Conservation (phyloP, 768 basidiomycete species). For the Suillus sp. region DNA sequence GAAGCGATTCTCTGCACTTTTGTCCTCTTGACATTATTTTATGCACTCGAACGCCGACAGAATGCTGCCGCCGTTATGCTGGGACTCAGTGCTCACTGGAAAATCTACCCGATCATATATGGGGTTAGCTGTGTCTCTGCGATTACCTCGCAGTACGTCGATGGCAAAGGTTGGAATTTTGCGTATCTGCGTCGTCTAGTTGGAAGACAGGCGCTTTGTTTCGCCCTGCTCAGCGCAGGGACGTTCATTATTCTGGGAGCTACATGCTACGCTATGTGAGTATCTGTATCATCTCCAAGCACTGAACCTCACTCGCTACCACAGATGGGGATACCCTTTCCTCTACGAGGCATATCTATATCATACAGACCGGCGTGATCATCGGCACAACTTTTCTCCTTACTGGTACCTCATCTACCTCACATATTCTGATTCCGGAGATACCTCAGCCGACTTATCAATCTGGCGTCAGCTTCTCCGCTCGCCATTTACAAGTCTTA, state of each 20-base stretch:
- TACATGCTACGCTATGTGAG: conserved; percentile 77
- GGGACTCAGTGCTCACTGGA: conserved; percentile 91
- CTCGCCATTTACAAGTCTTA: conserved; percentile 80
- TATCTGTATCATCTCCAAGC: conserved; percentile 20
- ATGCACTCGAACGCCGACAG: conserved; percentile 60
- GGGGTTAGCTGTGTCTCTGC: conserved; percentile 65
- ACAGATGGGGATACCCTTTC: conserved; percentile 94
- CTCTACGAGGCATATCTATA: conserved; percentile 92
- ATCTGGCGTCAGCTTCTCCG: conserved; percentile 50
- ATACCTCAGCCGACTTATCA: conserved; percentile 23
- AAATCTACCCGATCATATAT: conserved; percentile 95
- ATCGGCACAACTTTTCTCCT: conserved; percentile 97
- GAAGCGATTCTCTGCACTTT: conserved; percentile 84
- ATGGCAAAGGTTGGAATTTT: conserved; percentile 24
- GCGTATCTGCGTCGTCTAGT: conserved; percentile 43
- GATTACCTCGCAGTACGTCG: conserved; percentile 27
- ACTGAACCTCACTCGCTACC: conserved; percentile 7
- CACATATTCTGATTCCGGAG: conserved; percentile 57
- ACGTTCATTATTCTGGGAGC: conserved; percentile 67
- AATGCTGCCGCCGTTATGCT: conserved; percentile 67
- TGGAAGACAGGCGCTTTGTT: conserved; percentile 58
- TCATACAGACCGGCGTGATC: conserved; percentile 88
- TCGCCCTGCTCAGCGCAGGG: conserved; percentile 65
- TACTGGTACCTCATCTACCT: conserved; percentile 97
- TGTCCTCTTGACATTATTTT: conserved; percentile 70